These are phyloP conservation scores for Mycosphaerelloides madeirae DNA, from an alignment of 2,329 filamentous ascomycete species.

Conservation along the genomic window DNA sequence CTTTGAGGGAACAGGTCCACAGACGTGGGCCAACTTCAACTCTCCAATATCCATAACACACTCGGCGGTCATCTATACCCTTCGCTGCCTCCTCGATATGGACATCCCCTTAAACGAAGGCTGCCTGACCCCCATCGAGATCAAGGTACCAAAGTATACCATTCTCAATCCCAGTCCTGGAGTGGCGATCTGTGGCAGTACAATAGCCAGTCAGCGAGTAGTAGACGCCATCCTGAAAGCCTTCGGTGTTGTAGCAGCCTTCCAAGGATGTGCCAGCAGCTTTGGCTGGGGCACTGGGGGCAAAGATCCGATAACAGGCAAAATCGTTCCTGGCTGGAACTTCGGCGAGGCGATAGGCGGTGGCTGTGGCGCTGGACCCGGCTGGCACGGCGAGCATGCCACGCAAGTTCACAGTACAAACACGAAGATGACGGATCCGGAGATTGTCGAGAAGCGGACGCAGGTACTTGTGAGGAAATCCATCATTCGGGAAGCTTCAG, in stretches of 20 bases:
- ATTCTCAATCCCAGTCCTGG: conserved; percentile 28
- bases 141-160: conserved; percentile 26
- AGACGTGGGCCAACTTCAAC: conserved; percentile 34
- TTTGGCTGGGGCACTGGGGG: conserved; percentile 30
- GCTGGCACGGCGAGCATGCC: conserved; percentile 31
- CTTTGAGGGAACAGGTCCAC: conserved; percentile 38
- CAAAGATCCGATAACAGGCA: conserved; percentile 16
- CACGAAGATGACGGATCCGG: conserved; percentile 35
- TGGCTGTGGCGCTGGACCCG: conserved; percentile 32
- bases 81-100: conserved; percentile 29
- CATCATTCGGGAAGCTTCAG: conserved; percentile 29
- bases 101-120: conserved; percentile 48
- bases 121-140: conserved; percentile 28
- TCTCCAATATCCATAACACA: conserved; percentile 38
- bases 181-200: conserved; percentile 31
- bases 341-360: conserved; percentile 37
- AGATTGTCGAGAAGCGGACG: conserved; percentile 34
- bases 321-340: conserved; percentile 29
- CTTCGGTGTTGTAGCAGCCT: conserved; percentile 30
- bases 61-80: conserved; percentile 33
- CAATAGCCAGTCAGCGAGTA: conserved; percentile 30
- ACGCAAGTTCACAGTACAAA: conserved; percentile 37
- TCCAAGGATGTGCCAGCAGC: conserved; percentile 29
- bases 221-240: conserved; percentile 32
- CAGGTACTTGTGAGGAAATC: conserved; percentile 34